These are phyloP conservation scores for Lactarius hengduanensis DNA, from an alignment of 768 basidiomycete species.

Conservation along the genomic window DNA sequence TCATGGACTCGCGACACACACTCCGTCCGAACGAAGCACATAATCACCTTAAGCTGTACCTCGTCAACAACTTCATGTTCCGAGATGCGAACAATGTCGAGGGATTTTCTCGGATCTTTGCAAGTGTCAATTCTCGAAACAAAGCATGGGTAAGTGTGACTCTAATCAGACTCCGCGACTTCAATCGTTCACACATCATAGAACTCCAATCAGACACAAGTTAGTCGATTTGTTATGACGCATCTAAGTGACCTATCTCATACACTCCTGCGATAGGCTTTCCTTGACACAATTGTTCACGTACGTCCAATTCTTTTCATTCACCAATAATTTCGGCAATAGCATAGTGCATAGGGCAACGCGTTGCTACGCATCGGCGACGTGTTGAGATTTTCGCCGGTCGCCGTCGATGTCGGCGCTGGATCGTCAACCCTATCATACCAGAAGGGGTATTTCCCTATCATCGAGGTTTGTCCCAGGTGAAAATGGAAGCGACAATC, in stretches of 20 bases:
- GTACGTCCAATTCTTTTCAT: slow-evolving; percentile 24
- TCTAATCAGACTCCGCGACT: background rate
- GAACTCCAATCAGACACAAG: slow-evolving; percentile 35
- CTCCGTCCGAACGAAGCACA: slow-evolving; percentile 33
- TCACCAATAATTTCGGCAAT: background rate
- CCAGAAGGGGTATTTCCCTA: slow-evolving; percentile 36
- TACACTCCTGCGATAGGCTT: slow-evolving; percentile 24
- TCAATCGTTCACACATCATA: slow-evolving; percentile 11
- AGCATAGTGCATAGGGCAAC: slow-evolving; percentile 29
- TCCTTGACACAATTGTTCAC: slow-evolving; percentile 32
- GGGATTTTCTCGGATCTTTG: slow-evolving; percentile 32
- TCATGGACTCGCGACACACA: slow-evolving; percentile 12
- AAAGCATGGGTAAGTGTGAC: slow-evolving; percentile 30
- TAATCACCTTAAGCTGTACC: slow-evolving; percentile 32
- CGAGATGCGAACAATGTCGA: slow-evolving; percentile 29
- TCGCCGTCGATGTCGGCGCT: slow-evolving; percentile 28
- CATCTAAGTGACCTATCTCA: background rate
- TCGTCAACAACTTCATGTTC: slow-evolving; percentile 32
- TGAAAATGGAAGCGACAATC: background rate
- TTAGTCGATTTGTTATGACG: slow-evolving; percentile 17
- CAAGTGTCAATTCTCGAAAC: slow-evolving; percentile 31
- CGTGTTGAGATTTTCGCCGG: slow-evolving; percentile 32
- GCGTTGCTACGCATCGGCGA: slow-evolving; percentile 35
- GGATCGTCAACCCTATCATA: slow-evolving; percentile 32
- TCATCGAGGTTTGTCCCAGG: slow-evolving; percentile 32